These are phyloP conservation scores for Venturia aucupariae DNA, from an alignment of 2,329 filamentous ascomycete genomes.

Conservation along the genomic window DNA sequence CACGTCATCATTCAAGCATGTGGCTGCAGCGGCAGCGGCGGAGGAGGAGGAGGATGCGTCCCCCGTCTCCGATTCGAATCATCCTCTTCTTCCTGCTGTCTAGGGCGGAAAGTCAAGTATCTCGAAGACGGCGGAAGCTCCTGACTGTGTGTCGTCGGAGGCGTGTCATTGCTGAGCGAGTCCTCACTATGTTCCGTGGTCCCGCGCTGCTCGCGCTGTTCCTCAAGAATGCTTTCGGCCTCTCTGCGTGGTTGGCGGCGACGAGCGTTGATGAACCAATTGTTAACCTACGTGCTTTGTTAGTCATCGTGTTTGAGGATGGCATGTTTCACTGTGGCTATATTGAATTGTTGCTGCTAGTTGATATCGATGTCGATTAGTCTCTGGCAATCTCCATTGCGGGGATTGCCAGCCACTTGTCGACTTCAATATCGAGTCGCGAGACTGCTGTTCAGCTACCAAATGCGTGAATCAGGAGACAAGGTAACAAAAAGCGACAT, in stretches of 20 bases:
- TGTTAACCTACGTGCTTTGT: conserved; percentile 47
- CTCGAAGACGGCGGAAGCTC: not conserved
- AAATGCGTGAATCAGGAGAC: not conserved
- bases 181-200: conserved; percentile 5
- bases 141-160: not conserved
- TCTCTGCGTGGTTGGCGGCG: conserved; percentile 55
- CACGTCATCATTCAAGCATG: too few relatives aligned
- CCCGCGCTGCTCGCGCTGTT: not conserved
- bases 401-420: not conserved
- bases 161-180: not conserved
- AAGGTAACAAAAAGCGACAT: conserved; percentile 2
- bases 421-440: not conserved
- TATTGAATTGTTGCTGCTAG: not conserved
- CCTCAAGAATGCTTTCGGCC: conserved; percentile 3
- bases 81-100: not conserved
- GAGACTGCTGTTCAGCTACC: not conserved
- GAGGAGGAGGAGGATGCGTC: not conserved
- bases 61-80: not conserved
- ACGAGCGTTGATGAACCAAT: conserved; percentile 74
- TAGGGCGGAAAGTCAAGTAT: not conserved
- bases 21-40: not conserved
- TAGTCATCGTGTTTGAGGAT: not conserved
- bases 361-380: not conserved
- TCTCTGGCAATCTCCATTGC: not conserved
- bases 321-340: not conserved